These are phyloP conservation scores for Lagenaria siceraria DNA, from an alignment of 306 rosid species.

Conservation along the genomic window DNA sequence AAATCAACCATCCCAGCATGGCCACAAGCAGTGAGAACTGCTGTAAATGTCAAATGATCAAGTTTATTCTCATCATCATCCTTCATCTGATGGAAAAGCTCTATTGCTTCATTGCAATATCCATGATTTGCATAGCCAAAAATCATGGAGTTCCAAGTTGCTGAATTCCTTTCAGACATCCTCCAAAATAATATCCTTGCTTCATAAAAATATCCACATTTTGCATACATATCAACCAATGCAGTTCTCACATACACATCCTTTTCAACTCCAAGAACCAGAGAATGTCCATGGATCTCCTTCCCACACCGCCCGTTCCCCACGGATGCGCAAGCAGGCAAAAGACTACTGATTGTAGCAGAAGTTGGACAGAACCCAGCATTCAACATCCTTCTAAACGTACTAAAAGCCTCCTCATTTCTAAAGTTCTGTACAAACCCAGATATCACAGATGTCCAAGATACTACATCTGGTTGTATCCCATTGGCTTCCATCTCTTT, in stretches of 20 bases:
- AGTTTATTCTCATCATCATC: slow-evolving; percentile 30
- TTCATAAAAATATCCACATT: slow-evolving; percentile 70
- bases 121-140: slow-evolving; percentile 86
- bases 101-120: slow-evolving; percentile 49
- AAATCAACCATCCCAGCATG: slow-evolving; percentile 59
- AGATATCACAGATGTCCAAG: slow-evolving; percentile 80
- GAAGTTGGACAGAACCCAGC: slow-evolving; percentile 57
- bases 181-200: slow-evolving; percentile 41
- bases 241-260: slow-evolving; percentile 73
- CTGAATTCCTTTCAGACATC: slow-evolving; percentile 53
- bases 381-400: slow-evolving; percentile 47
- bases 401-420: slow-evolving; percentile 41
- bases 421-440: slow-evolving; percentile 71
- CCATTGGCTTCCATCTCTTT: slow-evolving; percentile 36
- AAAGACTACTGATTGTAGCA: slow-evolving; percentile 58
- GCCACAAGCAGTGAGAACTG: slow-evolving; percentile 62
- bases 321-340: slow-evolving; percentile 63
- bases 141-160: slow-evolving; percentile 77
- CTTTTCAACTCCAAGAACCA: slow-evolving; percentile 48
- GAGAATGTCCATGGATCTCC: slow-evolving; percentile 56
- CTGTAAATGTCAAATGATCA: slow-evolving; percentile 66
- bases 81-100: slow-evolving; percentile 58
- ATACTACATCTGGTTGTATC: slow-evolving; percentile 61
- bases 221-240: slow-evolving; percentile 80
- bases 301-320: slow-evolving; percentile 48